Evolutionary conservation across 23 red algal genomes (phyloP).

Genomic region (Agarophyton chilense): DNA sequence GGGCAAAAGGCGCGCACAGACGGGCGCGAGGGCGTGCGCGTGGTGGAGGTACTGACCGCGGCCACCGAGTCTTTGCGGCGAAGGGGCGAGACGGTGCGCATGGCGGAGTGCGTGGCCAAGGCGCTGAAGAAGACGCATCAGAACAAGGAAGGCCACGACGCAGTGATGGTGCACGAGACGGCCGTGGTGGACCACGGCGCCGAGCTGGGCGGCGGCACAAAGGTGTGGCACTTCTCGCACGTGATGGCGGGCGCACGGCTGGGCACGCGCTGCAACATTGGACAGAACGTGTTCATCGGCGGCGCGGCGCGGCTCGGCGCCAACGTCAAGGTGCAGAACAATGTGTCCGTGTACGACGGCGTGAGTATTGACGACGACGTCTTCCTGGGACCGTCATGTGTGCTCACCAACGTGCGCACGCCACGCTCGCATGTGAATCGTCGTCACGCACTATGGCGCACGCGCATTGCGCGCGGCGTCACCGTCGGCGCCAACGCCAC

Average conservation of each 20-base stretch:
- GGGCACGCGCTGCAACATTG: slow-evolving; percentile 42
- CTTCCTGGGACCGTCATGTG: slow-evolving; percentile 75
- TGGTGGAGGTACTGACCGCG: slow-evolving; percentile 37
- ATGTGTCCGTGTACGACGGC: slow-evolving; percentile 71
- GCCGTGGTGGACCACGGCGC: slow-evolving; percentile 70
- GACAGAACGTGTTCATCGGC: slow-evolving; percentile 81
- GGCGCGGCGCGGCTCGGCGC: slow-evolving; percentile 37
- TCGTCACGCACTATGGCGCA: slow-evolving; percentile 18
- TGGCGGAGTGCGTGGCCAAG: too few relatives aligned
- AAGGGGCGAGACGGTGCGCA: too few relatives aligned
- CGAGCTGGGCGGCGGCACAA: slow-evolving; percentile 47
- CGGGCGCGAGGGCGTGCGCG: slow-evolving; percentile 56
- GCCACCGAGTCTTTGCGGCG: slow-evolving; percentile 44
- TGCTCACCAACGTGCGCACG: slow-evolving; percentile 72
- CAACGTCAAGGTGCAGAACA: slow-evolving; percentile 76
- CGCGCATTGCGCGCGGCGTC: slow-evolving; percentile 32
- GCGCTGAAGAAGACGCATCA: too few relatives aligned
- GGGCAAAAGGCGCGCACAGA: slow-evolving; percentile 27
- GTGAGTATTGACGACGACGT: slow-evolving; percentile 73
- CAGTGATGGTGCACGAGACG: slow-evolving; percentile 57
- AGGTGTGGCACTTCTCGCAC: slow-evolving; percentile 83
- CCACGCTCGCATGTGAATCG: slow-evolving; percentile 55
- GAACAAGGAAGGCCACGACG: too few relatives aligned
- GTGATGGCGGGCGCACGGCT: slow-evolving; percentile 61
- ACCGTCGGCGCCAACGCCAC: slow-evolving; percentile 68